Evolutionary conservation across 2,329 filamentous ascomycete genomes (phyloP), one percentile per base, ranked within the genome.

Genomic region (Diaporthe sp.): DNA sequence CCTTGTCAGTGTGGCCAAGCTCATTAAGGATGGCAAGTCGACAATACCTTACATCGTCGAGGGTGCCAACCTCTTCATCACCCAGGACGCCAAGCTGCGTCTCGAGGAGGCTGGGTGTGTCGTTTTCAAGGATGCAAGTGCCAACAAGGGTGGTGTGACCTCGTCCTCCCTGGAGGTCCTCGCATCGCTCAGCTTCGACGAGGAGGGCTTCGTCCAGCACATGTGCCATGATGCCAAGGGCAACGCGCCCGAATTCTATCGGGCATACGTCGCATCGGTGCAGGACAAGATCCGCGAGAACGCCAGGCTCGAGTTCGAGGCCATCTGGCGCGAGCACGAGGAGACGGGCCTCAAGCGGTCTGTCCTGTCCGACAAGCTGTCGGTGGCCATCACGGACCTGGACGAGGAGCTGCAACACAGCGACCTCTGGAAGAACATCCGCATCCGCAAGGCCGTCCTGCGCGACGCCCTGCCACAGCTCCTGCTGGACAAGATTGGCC

Each of bases 141-240:
- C 96, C 74, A 99, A 99, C 91, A 99, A 99, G 89, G 97, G 97
- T 79, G 97, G 97, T 84, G 97, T 99, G 61, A 99, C 97, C 0
- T 98, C 95, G 0, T 98, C 97, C 0, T 98, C 97, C 0, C 92
- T 98, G 44, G 97, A 99, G 82, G 97, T 99, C 8, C 91, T 99
- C 34, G 97, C 97, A 10, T 97, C 95, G 19, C 90, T 99, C 75
- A 97, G 95, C 55, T 98, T 99, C 82, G 95, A 99, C 81, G 97
- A 99, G 79, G 88, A 91, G 75, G 92, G 93, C 78, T 99, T 99
- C 86, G 90, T 94, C 71, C 89, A 95, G 85, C 93, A 99, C 89
- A 99, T 99, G 97, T 99, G 97, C 85, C 91, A 97, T 78, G 92
- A 95, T 79, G 82, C 83, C 53, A 82, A 84, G 72, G 97, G 95